These are phyloP conservation scores for Collybia sp. DNA, from an alignment of 768 basidiomycete genomes.

Conservation along the genomic window DNA sequence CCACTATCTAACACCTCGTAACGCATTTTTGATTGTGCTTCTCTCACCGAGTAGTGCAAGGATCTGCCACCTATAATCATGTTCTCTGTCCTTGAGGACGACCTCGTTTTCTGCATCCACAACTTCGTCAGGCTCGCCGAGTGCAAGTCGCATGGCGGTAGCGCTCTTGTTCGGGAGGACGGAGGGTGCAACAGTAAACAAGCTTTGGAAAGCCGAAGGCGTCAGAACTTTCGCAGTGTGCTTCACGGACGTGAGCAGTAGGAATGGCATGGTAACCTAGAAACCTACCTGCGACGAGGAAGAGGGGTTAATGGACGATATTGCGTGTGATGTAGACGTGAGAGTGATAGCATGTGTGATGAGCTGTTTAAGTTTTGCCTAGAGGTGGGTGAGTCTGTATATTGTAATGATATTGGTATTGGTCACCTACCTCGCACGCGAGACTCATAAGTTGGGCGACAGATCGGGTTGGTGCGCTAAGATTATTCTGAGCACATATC, in stretches of 20 bases:
- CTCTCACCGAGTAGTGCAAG: conserved; percentile 70
- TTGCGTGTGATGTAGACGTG: conserved; percentile 71
- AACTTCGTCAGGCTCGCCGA: conserved; percentile 50
- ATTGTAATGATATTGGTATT: neutral
- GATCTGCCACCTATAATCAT: conserved; percentile 74
- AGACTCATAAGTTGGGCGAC: conserved; percentile 71
- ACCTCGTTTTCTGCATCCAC: conserved; percentile 48
- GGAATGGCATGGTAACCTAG: conserved; percentile 20
- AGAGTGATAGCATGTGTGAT: conserved; percentile 77
- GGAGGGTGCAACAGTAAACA: conserved; percentile 74
- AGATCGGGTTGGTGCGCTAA: conserved; percentile 52
- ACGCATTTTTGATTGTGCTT: conserved; percentile 63
- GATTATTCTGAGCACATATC: conserved; percentile 73
- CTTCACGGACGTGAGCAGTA: conserved; percentile 13
- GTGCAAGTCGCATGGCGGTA: conserved; percentile 65
- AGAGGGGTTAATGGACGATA: conserved; percentile 70
- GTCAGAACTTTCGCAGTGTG: conserved; percentile 49
- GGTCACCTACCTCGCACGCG: conserved; percentile 63
- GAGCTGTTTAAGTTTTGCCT: conserved; percentile 83
- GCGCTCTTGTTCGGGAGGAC: conserved; percentile 78
- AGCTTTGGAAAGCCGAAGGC: conserved; percentile 66
- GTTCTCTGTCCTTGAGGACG: conserved; percentile 57
- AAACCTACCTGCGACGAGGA: conserved; percentile 23
- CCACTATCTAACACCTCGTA: conserved; percentile 10
- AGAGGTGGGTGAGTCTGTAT: conserved; percentile 1